These are phyloP conservation scores for Ogataea zsoltii DNA, from an alignment of 805 yeast genomes.

Conservation along the genomic window DNA sequence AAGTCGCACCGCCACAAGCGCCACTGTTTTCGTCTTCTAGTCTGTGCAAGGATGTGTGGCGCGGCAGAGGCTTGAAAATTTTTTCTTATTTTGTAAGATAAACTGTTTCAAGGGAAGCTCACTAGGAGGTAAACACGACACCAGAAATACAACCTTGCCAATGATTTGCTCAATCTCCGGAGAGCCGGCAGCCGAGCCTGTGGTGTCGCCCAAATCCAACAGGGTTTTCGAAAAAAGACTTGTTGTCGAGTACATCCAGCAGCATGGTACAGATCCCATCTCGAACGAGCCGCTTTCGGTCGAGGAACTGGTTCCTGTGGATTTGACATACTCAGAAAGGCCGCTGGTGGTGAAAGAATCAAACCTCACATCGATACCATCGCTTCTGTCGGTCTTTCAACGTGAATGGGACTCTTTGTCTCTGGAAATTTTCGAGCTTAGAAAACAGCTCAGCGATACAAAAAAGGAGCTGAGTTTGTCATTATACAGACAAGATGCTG, in stretches of 20 bases:
- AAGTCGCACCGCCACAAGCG: background rate
- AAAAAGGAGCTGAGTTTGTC: slow-evolving; percentile 76
- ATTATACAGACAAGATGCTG: slow-evolving; percentile 86
- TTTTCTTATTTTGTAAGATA: background rate
- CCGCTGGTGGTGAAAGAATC: slow-evolving; percentile 33
- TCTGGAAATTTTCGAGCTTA: slow-evolving; percentile 72
- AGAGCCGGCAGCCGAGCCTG: slow-evolving; percentile 67
- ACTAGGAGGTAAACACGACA: background rate
- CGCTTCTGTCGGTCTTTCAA: slow-evolving; percentile 72
- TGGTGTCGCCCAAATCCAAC: slow-evolving; percentile 71
- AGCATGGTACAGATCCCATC: slow-evolving; percentile 76
- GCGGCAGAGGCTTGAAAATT: slow-evolving; percentile 1
- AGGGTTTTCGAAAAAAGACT: slow-evolving; percentile 66
- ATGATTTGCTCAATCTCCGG: slow-evolving; percentile 57
- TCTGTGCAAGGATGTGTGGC: slow-evolving; percentile 9
- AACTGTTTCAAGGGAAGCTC: too few species aligned
- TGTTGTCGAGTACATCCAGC: slow-evolving; percentile 59
- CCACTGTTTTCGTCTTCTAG: background rate
- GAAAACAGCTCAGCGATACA: slow-evolving; percentile 67
- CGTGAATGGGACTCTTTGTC: slow-evolving; percentile 89
- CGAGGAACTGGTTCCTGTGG: slow-evolving; percentile 56
- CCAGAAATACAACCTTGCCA: background rate
- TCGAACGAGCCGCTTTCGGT: slow-evolving; percentile 57
- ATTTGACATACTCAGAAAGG: slow-evolving; percentile 15
- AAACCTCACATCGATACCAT: slow-evolving; percentile 67